Conservation (phyloP, 352 stramenopile species). For the Pythium myriotylum region DNA sequence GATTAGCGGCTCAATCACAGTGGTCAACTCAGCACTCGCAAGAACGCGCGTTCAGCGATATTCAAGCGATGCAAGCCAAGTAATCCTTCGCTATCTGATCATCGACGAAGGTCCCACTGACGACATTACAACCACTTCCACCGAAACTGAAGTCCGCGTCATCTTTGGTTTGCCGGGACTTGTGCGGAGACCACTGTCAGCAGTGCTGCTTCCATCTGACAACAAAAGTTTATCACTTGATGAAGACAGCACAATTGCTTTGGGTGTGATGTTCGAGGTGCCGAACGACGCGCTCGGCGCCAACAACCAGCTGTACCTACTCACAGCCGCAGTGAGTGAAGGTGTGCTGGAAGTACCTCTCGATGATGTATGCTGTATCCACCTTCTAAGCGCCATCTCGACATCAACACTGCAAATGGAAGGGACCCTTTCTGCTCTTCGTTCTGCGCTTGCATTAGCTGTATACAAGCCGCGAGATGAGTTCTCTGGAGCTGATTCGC, state of each 20-base stretch:
- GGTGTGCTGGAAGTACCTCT: constrained; percentile 7
- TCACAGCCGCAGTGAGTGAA: constrained; percentile 2
- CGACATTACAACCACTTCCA: background rate
- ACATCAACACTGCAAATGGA: constrained; percentile 8
- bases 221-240: background rate
- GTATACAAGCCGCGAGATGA: constrained; percentile 22
- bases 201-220: background rate
- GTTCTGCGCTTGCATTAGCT: constrained; percentile 1
- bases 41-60: background rate
- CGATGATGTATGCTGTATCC: constrained; percentile 14
- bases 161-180: background rate
- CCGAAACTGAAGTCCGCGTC: constrained; percentile 6
- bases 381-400: constrained; percentile 2
- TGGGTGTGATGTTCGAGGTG: background rate
- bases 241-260: background rate
- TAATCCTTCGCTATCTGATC: background rate
- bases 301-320: constrained; percentile 1
- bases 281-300: background rate
- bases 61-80: background rate
- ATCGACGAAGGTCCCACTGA: background rate
- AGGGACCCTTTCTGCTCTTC: constrained; percentile 11
- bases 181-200: background rate
- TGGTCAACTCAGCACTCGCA: constrained; percentile 3
- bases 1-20: background rate
- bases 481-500: constrained; percentile 23